These are phyloP conservation scores for Apiotrichum laibachii DNA, from an alignment of 1,284 basidiomycete species.

Conservation along the genomic window DNA sequence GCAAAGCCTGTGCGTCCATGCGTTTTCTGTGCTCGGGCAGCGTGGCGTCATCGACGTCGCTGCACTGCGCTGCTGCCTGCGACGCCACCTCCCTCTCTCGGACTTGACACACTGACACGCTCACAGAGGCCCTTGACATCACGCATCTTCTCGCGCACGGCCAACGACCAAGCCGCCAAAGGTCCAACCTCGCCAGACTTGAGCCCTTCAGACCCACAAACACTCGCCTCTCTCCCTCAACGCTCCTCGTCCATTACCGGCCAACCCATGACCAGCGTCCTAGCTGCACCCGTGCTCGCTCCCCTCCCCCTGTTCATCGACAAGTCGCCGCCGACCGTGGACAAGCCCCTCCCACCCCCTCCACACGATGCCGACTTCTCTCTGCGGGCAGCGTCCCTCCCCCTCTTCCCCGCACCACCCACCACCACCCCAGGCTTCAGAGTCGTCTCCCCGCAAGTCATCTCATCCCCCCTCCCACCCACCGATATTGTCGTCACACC, in stretches of 20 bases:
- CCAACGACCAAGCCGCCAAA: conserved; percentile 16
- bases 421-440: background rate
- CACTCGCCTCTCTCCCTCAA: conserved; percentile 14
- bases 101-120: background rate
- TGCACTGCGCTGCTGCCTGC: background rate
- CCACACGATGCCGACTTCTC: background rate
- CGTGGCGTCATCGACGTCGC: conserved; percentile 14
- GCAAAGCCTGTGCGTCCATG: conserved; percentile 20
- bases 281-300: background rate
- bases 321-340: conserved; percentile 7
- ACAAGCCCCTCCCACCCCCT: conserved; percentile 17
- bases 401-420: background rate
- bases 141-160: conserved; percentile 32
- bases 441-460: background rate
- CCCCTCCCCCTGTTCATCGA: background rate
- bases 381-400: background rate
- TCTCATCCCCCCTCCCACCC: conserved; percentile 18
- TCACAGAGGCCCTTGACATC: conserved; percentile 20
- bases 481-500: conserved; percentile 43
- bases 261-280: background rate
- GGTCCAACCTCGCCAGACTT: conserved; percentile 6
- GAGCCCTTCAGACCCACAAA: background rate
- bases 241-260: conserved; percentile 16
- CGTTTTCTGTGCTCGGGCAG: background rate
- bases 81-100: background rate